Conservation (phyloP, 805 yeast genomes). For the Saccharomycopsis sp. region DNA sequence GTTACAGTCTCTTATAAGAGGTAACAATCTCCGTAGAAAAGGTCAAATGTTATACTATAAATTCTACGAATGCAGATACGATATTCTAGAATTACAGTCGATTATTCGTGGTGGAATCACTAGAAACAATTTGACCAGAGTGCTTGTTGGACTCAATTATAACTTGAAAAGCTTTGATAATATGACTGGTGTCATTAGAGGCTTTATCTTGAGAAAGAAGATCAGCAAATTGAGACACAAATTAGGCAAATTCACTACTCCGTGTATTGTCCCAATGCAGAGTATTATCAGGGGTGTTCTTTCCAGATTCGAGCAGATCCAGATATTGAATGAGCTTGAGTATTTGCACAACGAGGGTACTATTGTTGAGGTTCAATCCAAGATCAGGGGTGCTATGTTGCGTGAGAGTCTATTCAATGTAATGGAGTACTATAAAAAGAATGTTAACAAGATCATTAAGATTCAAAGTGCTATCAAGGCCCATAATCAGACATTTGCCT, state of each 20-base stretch:
- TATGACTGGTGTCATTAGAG: slow-evolving; percentile 40
- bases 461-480: slow-evolving; percentile 73
- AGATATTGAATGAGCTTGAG: slow-evolving; percentile 48
- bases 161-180: slow-evolving; percentile 34
- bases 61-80: slow-evolving; percentile 5
- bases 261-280: slow-evolving; percentile 49
- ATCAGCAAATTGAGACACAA: slow-evolving; percentile 22
- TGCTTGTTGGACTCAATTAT: slow-evolving; percentile 35
- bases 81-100: slow-evolving; percentile 34
- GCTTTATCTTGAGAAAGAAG: slow-evolving; percentile 32
- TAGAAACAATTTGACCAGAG: slow-evolving; percentile 36
- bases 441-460: slow-evolving; percentile 51
- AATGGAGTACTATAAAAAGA: slow-evolving; percentile 44
- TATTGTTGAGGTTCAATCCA: slow-evolving; percentile 48
- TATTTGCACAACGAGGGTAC: slow-evolving; percentile 30
- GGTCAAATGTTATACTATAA: slow-evolving; percentile 22
- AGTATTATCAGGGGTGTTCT: slow-evolving; percentile 57
- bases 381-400: slow-evolving; percentile 39
- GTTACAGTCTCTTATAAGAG: slow-evolving; percentile 34
- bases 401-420: slow-evolving; percentile 28
- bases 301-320: slow-evolving; percentile 48
- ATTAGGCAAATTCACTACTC: slow-evolving; percentile 18
- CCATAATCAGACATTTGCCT: slow-evolving; percentile 62
- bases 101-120: slow-evolving; percentile 40
- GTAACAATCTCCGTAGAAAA: slow-evolving; percentile 21